Percentiles rank a stretch among this genome's conserved stretches.
These are phyloP conservation scores for Trametes hirsuta DNA, from an alignment of 1,284 basidiomycete genomes.

Conservation along the genomic window DNA sequence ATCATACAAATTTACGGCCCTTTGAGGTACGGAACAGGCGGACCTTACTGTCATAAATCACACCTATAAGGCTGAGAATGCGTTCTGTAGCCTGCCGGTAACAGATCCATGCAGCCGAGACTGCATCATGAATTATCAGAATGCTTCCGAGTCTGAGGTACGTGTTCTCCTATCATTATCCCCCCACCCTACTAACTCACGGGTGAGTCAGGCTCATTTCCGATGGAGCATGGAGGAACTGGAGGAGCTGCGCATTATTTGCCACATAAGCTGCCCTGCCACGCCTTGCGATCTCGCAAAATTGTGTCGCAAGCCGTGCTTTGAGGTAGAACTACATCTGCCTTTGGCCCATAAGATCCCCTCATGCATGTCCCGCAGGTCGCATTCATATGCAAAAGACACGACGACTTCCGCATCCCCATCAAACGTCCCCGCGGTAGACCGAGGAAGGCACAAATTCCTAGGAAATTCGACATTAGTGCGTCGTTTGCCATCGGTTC, in stretches of 20 bases:
- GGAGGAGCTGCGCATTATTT: slow-evolving; percentile 19
- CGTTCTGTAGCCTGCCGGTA: background rate
- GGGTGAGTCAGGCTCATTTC: slow-evolving; percentile 4
- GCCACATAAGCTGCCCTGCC: slow-evolving; percentile 38
- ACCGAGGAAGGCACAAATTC: background rate
- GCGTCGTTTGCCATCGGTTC: background rate
- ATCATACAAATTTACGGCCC: background rate
- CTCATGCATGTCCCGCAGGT: background rate
- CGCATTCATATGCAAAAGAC: background rate
- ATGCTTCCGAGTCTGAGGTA: background rate
- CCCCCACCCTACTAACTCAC: background rate
- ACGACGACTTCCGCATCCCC: background rate
- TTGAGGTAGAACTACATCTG: slow-evolving; percentile 37
- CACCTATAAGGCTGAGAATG: background rate
- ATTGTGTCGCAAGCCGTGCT: slow-evolving; percentile 47
- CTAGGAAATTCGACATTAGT: background rate
- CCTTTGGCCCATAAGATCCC: too few relatives aligned
- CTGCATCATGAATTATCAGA: background rate
- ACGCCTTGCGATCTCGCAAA: slow-evolving; percentile 47
- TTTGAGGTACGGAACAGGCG: slow-evolving; percentile 12
- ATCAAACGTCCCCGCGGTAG: background rate
- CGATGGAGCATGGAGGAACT: slow-evolving; percentile 23
- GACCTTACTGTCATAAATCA: background rate
- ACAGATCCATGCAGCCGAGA: slow-evolving; percentile 6
- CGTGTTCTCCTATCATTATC: background rate